Evolutionary conservation across 1,139 yeast genomes (phyloP), one percentile per base, ranked within the genome.

Genomic region (Citeromyces hawaiiensis): DNA sequence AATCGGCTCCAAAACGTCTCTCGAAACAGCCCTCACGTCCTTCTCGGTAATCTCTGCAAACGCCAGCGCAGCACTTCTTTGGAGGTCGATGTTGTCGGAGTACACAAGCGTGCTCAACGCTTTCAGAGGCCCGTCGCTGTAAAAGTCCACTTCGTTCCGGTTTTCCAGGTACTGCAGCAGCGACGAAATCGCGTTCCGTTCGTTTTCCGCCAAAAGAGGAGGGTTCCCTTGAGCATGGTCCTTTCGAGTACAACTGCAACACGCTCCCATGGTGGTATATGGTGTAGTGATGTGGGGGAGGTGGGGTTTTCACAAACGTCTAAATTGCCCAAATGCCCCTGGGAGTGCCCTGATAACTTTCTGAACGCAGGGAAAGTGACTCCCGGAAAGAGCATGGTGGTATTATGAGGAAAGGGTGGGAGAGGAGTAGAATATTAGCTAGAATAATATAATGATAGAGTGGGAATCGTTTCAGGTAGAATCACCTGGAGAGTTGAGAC

Each of bases 41-140:
- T 91, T 93, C 57, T 91, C 98, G 36, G 99, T 91, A 43, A 93
- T 88, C 60, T 91, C 99, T 9, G 98, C 98, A 68, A 91, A 91
- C 10, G 98, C 98, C 51, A 91, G 70, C 6, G 98, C 98, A 2
- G 99, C 99, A 57, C 95, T 83, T 54, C 98, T 76, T 60, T 91
- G 97, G 44, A 91, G 70, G 57, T 91, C 97, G 49, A 91, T 76
- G 56, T 91, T 91, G 51, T 91, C 96, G 1, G 96, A 83, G 57
- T 91, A 86, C 4, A 91, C 98, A 53, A 91, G 70, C 1, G 96
- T 91, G 43, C 93, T 82, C 47, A 91, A 69, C 3, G 98, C 96
- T 48, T 85, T 72, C 42, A 91, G 67, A 1, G 94, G 94, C 1
- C 88, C 88, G 46, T 93, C 93, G 37, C 91, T 81, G 62, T 88